A percentile compares a stretch with the other conserved stretches of the same genome.
These are phyloP conservation scores for Herpotrichia juniperi DNA, from an alignment of 2,329 filamentous ascomycete species.

Conservation along the genomic window DNA sequence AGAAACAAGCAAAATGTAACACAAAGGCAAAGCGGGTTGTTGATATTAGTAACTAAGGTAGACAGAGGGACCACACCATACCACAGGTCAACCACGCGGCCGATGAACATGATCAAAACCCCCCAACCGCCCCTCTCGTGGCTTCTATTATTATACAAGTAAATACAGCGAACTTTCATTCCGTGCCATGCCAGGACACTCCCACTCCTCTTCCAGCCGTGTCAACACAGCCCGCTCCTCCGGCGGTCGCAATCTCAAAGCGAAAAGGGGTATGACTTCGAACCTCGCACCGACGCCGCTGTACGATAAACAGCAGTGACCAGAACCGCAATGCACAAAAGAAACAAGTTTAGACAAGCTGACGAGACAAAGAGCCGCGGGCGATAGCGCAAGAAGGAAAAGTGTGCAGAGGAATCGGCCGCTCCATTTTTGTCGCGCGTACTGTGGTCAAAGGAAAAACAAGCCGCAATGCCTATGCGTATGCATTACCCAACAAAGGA, in stretches of 20 bases:
- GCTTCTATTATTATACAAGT: slow-evolving; percentile 39
- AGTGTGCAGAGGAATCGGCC: not conserved
- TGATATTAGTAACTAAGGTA: no score
- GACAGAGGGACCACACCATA: no score
- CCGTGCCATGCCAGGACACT: not conserved
- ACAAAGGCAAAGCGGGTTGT: no score
- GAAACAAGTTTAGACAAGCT: not conserved
- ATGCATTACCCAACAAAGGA: slow-evolving; percentile 19
- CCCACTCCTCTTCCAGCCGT: slow-evolving; percentile 3
- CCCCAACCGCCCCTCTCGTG: slow-evolving; percentile 12
- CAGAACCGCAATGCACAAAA: not conserved
- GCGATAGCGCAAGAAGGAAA: not conserved
- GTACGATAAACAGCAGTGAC: not conserved
- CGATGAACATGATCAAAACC: not conserved
- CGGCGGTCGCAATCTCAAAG: not conserved
- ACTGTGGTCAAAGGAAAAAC: not conserved
- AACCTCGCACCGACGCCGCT: not conserved
- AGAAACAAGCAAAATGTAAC: no score
- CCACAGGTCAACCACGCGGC: no score
- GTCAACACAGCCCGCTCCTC: not conserved
- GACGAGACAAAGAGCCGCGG: no score
- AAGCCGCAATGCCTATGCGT: slow-evolving; percentile 8
- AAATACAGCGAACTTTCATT: slow-evolving; percentile 1
- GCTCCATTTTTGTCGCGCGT: not conserved
- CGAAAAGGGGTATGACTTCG: not conserved